Evolutionary conservation across 495 filamentous ascomycete genomes (phyloP).

Genomic region (Xylaria cubensis): DNA sequence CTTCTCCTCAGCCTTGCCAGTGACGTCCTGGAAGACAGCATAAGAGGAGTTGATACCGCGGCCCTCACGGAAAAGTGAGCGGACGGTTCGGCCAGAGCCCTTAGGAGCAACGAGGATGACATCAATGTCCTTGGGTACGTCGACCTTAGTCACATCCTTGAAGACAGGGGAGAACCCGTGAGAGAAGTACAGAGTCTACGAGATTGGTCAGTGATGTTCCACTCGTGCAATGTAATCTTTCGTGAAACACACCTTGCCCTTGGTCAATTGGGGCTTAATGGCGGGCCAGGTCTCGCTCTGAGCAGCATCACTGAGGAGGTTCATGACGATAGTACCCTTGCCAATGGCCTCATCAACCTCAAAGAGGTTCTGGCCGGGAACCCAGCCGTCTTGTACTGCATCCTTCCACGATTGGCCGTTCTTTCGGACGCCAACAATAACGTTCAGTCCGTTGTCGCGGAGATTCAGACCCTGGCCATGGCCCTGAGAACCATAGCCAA

Average conservation of each 20-base stretch:
- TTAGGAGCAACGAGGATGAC: slow-evolving; percentile 99
- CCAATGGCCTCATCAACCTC: slow-evolving; percentile 94
- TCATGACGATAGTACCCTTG: slow-evolving; percentile 96
- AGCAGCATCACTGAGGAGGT: slow-evolving; percentile 95
- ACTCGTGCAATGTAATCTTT: slow-evolving; percentile 21
- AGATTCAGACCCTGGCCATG: slow-evolving; percentile 99
- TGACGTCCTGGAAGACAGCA: slow-evolving; percentile 98
- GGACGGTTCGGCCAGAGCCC: slow-evolving; percentile 97
- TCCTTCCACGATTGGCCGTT: slow-evolving; percentile 98
- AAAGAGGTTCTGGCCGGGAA: slow-evolving; percentile 97
- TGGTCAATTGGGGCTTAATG: slow-evolving; percentile 96
- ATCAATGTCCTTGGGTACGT: slow-evolving; percentile 92
- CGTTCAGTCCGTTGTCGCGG: slow-evolving; percentile 97
- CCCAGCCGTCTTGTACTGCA: slow-evolving; percentile 95
- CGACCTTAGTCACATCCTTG: slow-evolving; percentile 99
- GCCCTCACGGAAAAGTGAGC: slow-evolving; percentile 95
- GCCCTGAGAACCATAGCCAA: slow-evolving; percentile 97
- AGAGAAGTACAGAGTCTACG: slow-evolving; percentile 96
- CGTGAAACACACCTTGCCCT: slow-evolving; percentile 78
- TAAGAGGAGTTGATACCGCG: slow-evolving; percentile 99
- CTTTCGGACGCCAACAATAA: slow-evolving; percentile 98
- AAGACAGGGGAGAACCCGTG: slow-evolving; percentile 99
- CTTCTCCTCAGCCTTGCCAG: slow-evolving; percentile 97
- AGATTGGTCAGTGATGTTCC: slow-evolving; percentile 30
- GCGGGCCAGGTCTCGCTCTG: slow-evolving; percentile 98